phyloP scores from a whole-genome alignment of 2,329 filamentous ascomycete genomes.

The Ophiostoma populinum region DNA sequence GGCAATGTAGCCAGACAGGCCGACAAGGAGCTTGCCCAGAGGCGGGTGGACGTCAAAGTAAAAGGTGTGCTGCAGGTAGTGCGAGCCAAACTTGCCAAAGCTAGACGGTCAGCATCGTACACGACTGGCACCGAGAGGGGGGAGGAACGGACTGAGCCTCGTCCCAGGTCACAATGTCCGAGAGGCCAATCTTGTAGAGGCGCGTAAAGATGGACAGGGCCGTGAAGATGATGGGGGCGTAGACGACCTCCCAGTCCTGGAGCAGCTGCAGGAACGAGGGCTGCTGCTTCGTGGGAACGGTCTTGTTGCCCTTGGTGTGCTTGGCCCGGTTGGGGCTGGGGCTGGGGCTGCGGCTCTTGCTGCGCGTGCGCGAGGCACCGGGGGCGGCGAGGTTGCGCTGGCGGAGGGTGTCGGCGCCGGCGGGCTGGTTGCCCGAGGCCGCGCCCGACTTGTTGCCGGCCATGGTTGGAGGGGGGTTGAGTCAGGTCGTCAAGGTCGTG shows the following conservation, averaged over 20 bases:
- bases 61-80: slow-evolving; percentile 98
- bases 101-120: slow-evolving; percentile 22
- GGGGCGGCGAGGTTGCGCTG: slow-evolving; percentile 23
- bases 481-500: too few relatives aligned
- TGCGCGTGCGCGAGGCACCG: background rate
- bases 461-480: slow-evolving; percentile 23
- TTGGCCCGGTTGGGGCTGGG: too few relatives aligned
- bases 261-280: slow-evolving; percentile 45
- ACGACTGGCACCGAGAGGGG: background rate
- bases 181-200: slow-evolving; percentile 52
- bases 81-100: slow-evolving; percentile 95
- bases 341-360: too few relatives aligned
- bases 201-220: slow-evolving; percentile 47
- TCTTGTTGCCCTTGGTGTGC: slow-evolving; percentile 39
- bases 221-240: slow-evolving; percentile 44
- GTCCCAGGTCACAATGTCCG: slow-evolving; percentile 50
- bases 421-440: slow-evolving; percentile 41
- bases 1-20: slow-evolving; percentile 85
- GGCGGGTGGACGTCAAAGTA: slow-evolving; percentile 85
- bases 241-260: slow-evolving; percentile 43
- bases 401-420: slow-evolving; percentile 38
- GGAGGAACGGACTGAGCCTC: slow-evolving; percentile 39
- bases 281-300: slow-evolving; percentile 33
- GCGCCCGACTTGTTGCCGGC: slow-evolving; percentile 35
- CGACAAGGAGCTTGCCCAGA: slow-evolving; percentile 95